Evolutionary conservation across 805 yeast genomes (phyloP).

Genomic region (Candida morakotiae): DNA sequence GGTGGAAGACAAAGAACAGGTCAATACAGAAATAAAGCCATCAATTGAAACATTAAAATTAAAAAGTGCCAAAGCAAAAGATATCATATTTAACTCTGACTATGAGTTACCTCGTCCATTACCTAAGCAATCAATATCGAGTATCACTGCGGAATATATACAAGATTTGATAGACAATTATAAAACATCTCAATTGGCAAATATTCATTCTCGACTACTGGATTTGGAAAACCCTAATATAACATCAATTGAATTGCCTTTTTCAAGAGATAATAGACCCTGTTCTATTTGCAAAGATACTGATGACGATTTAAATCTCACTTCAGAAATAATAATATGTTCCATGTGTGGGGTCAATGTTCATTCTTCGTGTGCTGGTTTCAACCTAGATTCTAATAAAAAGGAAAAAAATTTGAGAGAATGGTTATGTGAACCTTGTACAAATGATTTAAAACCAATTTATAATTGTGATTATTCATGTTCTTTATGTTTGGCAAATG

Average conservation of each 20-base stretch:
- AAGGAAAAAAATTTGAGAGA: slow-evolving; percentile 28
- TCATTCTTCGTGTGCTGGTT: slow-evolving; percentile 70
- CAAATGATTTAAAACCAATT: slow-evolving; percentile 62
- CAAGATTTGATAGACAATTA: slow-evolving; percentile 14
- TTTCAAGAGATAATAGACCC: slow-evolving; percentile 22
- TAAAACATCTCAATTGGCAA: slow-evolving; percentile 23
- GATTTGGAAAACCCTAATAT: slow-evolving; percentile 15
- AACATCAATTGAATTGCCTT: slow-evolving; percentile 16
- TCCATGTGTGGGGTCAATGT: slow-evolving; percentile 63
- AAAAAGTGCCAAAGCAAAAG: no score
- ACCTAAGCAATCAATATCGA: no score
- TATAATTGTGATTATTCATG: slow-evolving; percentile 59
- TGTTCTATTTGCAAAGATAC: slow-evolving; percentile 58
- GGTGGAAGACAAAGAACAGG: no score
- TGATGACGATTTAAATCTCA: slow-evolving; percentile 20
- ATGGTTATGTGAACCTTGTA: slow-evolving; percentile 83
- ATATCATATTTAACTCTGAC: no score
- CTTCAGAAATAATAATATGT: slow-evolving; percentile 49
- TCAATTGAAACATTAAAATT: no score
- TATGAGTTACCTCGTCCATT: no score
- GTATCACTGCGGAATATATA: no score
- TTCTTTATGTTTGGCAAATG: slow-evolving; percentile 57
- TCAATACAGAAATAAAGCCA: no score
- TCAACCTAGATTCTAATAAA: slow-evolving; percentile 12
- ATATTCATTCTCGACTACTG: slow-evolving; percentile 19